Evolutionary conservation across 495 filamentous ascomycete genomes (phyloP), one percentile per base, ranked within the genome.

Genomic region (Trichodelitschia bisporula): DNA sequence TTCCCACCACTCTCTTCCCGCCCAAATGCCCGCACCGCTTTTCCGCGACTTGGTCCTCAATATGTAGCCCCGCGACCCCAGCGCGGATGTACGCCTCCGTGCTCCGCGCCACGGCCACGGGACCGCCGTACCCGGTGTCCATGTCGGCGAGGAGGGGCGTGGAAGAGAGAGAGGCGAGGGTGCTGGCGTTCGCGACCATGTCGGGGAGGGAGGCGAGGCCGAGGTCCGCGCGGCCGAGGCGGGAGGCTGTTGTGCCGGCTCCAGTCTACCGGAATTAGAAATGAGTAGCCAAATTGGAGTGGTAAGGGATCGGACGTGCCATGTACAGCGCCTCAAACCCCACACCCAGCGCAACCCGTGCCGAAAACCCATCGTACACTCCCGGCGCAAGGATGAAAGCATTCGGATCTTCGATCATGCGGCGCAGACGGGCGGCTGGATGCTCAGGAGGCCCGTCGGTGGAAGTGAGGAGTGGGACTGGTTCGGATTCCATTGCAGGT

Each of bases 291-390:
- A 6, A 14, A 24, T 14, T 18, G 6, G 19, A 25, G 2, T 26
- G n/a, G 25, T 18, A 36, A 39, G n/a, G n/a, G n/a, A 18, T 46
- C 11, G 9, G 29, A 31, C 19, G 18, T 28, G 69, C 67, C 64
- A 72, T 68, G 36, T 72, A 69, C 31, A 72, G 38, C 3, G 45
- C 53, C 28, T 69, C 55, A 41, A 66, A 70, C 4, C 64, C 66
- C 4, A 63, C 31, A 14, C 57, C 42, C 30, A 69, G 54, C 1
- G 66, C 64, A 30, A 67, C 55, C n/a, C 66, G 55, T 15, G 66
- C 64, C 4, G 61, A 62, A 9, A 70, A 48, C 1, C 66, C 66
- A 50, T 72, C 66, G 30, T 69, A 70, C 1, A 72, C 64, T 10
- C 66, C 66, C 3, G 66, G 66, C 32, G 57, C 60, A 3, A 67